Conservation (phyloP, 495 filamentous ascomycete species). For the Hypomontagnella submonticulosa region DNA sequence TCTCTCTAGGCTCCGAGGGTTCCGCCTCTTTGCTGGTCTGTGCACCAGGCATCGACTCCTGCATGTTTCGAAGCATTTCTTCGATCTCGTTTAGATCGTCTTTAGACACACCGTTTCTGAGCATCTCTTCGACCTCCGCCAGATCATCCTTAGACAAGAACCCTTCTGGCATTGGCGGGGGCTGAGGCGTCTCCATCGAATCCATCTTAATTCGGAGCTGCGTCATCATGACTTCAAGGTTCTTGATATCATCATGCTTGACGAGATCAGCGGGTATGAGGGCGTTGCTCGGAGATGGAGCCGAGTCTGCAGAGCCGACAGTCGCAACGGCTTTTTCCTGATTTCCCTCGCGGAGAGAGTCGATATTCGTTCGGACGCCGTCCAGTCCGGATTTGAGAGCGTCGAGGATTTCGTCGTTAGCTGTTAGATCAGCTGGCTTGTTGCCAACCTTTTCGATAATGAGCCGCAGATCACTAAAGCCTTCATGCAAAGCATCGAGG, state of each 20-base stretch:
- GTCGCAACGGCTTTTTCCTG: constrained; percentile 68
- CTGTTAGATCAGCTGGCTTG: constrained; percentile 81
- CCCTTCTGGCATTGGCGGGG: constrained; percentile 49
- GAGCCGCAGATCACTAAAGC: constrained; percentile 74
- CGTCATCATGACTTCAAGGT: constrained; percentile 81
- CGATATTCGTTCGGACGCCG: constrained; percentile 78
- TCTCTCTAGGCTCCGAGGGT: constrained; percentile 9
- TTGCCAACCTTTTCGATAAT: constrained; percentile 82
- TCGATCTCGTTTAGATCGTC: constrained; percentile 72
- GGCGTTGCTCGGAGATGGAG: constrained; percentile 36
- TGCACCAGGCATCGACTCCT: constrained; percentile 51
- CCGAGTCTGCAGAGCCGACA: constrained; percentile 51
- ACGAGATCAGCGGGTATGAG: constrained; percentile 56
- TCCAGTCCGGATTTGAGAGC: constrained; percentile 82
- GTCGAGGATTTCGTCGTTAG: constrained; percentile 86
- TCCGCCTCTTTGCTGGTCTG: constrained; percentile 33
- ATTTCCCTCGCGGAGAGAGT: constrained; percentile 69
- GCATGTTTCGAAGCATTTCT: constrained; percentile 48
- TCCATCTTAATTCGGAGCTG: constrained; percentile 87
- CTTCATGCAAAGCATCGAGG: constrained; percentile 84
- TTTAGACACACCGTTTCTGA: constrained; percentile 60
- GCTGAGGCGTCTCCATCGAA: constrained; percentile 71
- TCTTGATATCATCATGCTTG: constrained; percentile 78
- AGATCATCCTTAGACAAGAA: constrained; percentile 58
- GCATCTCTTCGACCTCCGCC: constrained; percentile 52